A percentile compares a stretch with the other conserved stretches of the same genome.
phyloP scores from a whole-genome alignment of 345 rosid species.

The Combretum micranthum region DNA sequence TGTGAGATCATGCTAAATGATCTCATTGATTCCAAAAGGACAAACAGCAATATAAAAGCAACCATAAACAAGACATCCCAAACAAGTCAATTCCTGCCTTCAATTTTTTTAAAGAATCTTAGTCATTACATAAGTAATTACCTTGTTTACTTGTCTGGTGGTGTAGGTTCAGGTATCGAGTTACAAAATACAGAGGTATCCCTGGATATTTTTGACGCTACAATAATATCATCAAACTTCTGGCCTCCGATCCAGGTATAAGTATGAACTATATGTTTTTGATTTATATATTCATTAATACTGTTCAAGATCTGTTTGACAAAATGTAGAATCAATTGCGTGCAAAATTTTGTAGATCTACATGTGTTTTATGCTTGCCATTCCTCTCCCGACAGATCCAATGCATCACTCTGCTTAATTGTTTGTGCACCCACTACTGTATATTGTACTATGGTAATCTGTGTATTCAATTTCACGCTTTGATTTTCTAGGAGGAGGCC shows the following conservation, averaged over 20 bases:
- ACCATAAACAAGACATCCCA: conserved; percentile 40
- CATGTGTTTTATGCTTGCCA: no score
- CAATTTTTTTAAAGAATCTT: conserved; percentile 1
- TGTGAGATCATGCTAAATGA: conserved; percentile 99
- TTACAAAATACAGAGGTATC: conserved; percentile 35
- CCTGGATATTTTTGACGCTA: conserved; percentile 63
- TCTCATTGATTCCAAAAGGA: conserved; percentile 93
- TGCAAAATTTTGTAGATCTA: no score
- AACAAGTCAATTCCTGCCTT: conserved; percentile 31
- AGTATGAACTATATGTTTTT: neutral
- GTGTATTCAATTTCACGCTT: conserved; percentile 7
- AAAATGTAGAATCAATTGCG: no score
- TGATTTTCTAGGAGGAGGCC: conserved; percentile 67
- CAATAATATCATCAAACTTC: conserved; percentile 86
- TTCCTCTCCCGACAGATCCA: no score
- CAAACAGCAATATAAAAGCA: conserved; percentile 73
- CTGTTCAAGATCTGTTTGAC: neutral
- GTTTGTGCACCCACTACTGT: neutral
- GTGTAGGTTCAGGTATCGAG: conserved; percentile 30
- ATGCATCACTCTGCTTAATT: conserved; percentile 1
- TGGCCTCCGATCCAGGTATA: conserved; percentile 97
- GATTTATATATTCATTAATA: neutral
- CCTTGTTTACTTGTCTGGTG: conserved; percentile 2
- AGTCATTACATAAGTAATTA: neutral
- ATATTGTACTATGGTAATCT: neutral